These are phyloP conservation scores for Whalleya microplaca DNA, from an alignment of 2,329 filamentous ascomycete species.

Conservation along the genomic window DNA sequence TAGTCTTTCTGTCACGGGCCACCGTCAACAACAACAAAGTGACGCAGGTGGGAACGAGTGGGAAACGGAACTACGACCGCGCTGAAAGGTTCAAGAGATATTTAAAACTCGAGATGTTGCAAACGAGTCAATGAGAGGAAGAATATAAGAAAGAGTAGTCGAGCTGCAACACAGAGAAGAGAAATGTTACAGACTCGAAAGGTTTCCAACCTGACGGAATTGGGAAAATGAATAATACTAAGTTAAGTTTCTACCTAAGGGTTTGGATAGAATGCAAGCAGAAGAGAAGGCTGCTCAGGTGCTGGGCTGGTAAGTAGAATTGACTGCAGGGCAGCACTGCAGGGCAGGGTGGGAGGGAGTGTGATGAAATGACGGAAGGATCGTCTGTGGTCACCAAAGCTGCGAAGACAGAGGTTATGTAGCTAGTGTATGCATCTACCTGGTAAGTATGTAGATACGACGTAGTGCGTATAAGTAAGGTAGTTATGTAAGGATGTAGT, in stretches of 20 bases:
- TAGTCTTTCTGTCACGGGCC: conserved; percentile 15
- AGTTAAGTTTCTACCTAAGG: background rate
- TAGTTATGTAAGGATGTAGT: conserved; percentile 2
- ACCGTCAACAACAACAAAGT: conserved; percentile 16
- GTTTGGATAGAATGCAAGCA: conserved; percentile 4
- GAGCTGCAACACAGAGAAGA: conserved; percentile 12
- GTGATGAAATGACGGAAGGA: background rate
- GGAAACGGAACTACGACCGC: conserved; percentile 16
- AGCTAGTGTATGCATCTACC: too few species aligned
- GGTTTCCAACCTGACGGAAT: conserved; percentile 14
- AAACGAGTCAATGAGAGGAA: conserved; percentile 1
- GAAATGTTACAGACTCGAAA: conserved; percentile 11
- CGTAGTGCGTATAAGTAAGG: too few species aligned
- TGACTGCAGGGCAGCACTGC: too few species aligned
- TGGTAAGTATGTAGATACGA: too few species aligned
- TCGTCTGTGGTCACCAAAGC: background rate
- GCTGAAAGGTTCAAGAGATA: conserved; percentile 6
- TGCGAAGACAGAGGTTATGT: conserved; percentile 8
- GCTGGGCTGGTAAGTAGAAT: too few species aligned
- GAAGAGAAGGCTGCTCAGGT: conserved; percentile 5
- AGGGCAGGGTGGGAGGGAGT: conserved; percentile 3
- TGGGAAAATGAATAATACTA: conserved; percentile 2
- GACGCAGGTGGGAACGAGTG: conserved; percentile 21
- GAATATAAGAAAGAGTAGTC: conserved; percentile 21
- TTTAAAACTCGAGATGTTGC: conserved; percentile 2